Conservation (phyloP, 2,329 filamentous ascomycete genomes). For the Penicillium expansum region DNA sequence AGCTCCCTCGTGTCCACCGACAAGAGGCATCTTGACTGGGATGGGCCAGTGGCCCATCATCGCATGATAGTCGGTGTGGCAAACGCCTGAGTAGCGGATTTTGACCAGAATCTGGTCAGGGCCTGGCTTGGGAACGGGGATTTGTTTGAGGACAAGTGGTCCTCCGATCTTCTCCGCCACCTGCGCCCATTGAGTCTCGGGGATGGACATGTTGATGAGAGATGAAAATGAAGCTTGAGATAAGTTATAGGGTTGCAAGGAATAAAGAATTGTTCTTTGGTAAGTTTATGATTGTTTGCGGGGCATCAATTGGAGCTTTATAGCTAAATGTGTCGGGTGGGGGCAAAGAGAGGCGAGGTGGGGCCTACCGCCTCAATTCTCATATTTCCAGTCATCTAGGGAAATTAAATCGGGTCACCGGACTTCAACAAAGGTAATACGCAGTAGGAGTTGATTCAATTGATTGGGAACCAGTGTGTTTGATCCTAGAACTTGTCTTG, state of each 20-base stretch:
- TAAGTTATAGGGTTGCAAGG: not conserved
- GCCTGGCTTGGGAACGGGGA: conserved; percentile 75
- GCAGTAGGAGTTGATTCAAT: too few relatives aligned
- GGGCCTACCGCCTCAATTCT: not conserved
- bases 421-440: not conserved
- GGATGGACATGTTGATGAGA: conserved; percentile 51
- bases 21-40: conserved; percentile 72
- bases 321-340: not conserved
- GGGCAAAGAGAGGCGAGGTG: not conserved
- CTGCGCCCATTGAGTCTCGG: conserved; percentile 85
- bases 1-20: conserved; percentile 74
- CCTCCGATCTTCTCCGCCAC: conserved; percentile 79
- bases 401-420: conserved; percentile 7
- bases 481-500: not conserved
- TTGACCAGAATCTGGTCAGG: conserved; percentile 89
- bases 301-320: conserved; percentile 1
- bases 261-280: not conserved
- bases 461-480: not conserved
- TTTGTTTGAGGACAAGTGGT: conserved; percentile 55
- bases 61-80: conserved; percentile 80
- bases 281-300: not conserved
- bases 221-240: not conserved
- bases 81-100: conserved; percentile 85
- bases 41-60: conserved; percentile 89
- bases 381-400: not conserved